phyloP scores from a whole-genome alignment of 129 eudicot species.

The Oenanthe sinensis region DNA sequence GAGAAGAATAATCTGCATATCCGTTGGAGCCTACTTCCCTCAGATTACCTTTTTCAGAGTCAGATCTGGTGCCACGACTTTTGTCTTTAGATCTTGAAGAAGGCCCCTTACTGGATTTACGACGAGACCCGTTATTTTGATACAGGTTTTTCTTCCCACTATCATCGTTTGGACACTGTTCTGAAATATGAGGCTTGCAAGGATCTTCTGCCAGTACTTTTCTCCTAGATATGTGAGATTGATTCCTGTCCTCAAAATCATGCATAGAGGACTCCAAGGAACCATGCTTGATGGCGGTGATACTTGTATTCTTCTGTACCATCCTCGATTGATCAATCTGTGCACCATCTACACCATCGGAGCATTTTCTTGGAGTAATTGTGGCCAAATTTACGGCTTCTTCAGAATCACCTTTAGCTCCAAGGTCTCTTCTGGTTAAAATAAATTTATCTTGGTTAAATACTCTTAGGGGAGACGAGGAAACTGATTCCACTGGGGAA shows the following conservation, averaged over 20 bases:
- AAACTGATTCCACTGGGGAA: constrained; percentile 92
- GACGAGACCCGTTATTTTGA: constrained; percentile 25
- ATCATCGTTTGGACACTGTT: constrained; percentile 23
- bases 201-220: constrained; percentile 10
- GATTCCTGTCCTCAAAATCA: constrained; percentile 28
- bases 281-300: constrained; percentile 13
- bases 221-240: constrained; percentile 12
- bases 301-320: constrained; percentile 30
- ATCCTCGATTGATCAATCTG: constrained; percentile 26
- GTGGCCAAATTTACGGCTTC: constrained; percentile 2
- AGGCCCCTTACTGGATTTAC: constrained; percentile 47
- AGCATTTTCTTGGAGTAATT: constrained; percentile 32
- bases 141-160: constrained; percentile 25
- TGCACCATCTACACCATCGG: constrained; percentile 33
- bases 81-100: constrained; percentile 62
- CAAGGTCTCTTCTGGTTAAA: constrained; percentile 21
- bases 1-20: constrained; percentile 11
- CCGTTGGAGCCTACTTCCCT: constrained; percentile 33
- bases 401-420: constrained; percentile 25
- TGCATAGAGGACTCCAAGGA: constrained; percentile 19
- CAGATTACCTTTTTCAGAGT: constrained; percentile 29
- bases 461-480: constrained; percentile 74
- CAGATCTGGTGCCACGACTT: constrained; percentile 41
- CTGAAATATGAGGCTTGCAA: constrained; percentile 20
- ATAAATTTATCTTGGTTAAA: constrained; percentile 37